A percentile compares a stretch with the other conserved stretches of the same genome.
phyloP scores from a whole-genome alignment of 176 grass and related monocot species.

The Aegilops umbellulata region DNA sequence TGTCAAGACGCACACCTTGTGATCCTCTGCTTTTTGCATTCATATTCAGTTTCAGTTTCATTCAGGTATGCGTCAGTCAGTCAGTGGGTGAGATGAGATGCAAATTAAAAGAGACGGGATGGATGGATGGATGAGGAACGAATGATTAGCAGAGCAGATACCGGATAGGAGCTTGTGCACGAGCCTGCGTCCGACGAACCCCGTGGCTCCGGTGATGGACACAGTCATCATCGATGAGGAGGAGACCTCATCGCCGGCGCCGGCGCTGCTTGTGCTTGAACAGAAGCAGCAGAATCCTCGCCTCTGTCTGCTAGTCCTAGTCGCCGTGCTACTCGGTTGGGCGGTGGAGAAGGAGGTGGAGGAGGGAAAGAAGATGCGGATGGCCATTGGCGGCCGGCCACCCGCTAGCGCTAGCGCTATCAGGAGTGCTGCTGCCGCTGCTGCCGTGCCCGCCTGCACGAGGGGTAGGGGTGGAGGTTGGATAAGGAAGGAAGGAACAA shows the following conservation, averaged over 20 bases:
- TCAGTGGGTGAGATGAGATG: too few relatives aligned
- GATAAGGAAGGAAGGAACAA: background rate
- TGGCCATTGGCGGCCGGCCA: too few relatives aligned
- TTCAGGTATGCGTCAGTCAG: too few relatives aligned
- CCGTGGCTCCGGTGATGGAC: slow-evolving; percentile 91
- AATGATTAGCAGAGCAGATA: background rate
- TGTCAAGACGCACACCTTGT: slow-evolving; percentile 82
- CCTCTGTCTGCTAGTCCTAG: background rate
- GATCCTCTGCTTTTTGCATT: slow-evolving; percentile 41
- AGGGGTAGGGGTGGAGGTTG: too few relatives aligned
- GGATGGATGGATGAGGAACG: too few relatives aligned
- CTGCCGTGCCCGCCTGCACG: too few relatives aligned
- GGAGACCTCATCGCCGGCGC: background rate
- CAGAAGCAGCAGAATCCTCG: background rate
- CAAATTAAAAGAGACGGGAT: too few relatives aligned
- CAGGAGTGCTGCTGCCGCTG: too few relatives aligned
- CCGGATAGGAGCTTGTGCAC: slow-evolving; percentile 81
- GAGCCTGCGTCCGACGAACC: slow-evolving; percentile 85
- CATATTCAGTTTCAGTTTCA: too few relatives aligned
- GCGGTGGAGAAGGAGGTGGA: background rate
- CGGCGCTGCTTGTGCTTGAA: background rate
- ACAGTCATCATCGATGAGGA: slow-evolving; percentile 60
- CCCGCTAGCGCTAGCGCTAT: too few relatives aligned
- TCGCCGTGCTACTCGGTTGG: too few relatives aligned
- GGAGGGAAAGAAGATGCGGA: too few relatives aligned